These are phyloP conservation scores for Hysterium pulicare DNA, from an alignment of 2,329 filamentous ascomycete genomes.

Conservation along the genomic window DNA sequence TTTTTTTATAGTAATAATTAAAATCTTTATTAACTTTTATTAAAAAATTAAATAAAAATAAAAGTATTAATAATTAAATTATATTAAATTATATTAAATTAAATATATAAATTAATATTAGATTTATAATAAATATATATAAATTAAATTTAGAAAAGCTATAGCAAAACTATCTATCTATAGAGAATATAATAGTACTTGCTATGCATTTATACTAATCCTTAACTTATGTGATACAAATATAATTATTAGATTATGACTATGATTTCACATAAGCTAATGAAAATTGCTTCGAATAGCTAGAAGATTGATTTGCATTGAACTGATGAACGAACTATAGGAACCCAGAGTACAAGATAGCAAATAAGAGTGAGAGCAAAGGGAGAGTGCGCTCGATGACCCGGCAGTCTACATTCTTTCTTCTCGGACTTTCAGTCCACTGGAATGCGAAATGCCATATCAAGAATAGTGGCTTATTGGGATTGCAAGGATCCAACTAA, in stretches of 20 bases:
- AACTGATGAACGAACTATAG: not conserved
- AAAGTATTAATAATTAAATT: no score
- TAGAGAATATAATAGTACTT: no score
- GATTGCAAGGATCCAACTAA: constrained; percentile 1
- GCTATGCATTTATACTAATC: no score
- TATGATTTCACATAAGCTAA: not conserved
- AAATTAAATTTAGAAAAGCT: not conserved
- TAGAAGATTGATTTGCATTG: not conserved
- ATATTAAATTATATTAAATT: no score
- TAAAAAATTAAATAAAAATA: no score
- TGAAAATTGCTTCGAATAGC: not conserved
- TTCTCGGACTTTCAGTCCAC: not conserved
- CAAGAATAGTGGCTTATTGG: not conserved
- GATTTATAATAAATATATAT: not conserved
- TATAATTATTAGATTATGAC: not conserved
- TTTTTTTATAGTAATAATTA: no score
- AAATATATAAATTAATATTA: no score
- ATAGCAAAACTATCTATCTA: no score
- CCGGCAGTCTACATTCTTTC: not conserved
- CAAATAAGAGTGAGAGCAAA: not conserved
- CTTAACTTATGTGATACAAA: no score
- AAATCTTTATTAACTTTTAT: no score
- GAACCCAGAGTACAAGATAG: constrained; percentile 1
- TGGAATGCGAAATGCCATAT: not conserved
- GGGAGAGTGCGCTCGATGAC: not conserved